Conservation (phyloP, 2,329 filamentous ascomycete species). For the Paecilomyces sp. region DNA sequence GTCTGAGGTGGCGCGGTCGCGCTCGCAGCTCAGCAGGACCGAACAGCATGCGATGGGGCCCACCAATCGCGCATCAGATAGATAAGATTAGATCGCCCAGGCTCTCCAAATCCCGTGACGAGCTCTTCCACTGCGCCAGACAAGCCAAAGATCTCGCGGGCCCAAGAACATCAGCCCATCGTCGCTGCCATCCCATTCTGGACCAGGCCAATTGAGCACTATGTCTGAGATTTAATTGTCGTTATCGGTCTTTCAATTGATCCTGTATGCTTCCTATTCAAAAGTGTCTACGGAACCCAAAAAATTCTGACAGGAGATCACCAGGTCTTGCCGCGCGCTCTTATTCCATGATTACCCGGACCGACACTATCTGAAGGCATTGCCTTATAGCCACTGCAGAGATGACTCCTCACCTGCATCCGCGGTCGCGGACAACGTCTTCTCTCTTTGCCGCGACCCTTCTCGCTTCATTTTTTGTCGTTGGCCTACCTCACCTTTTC, state of each 20-base stretch:
- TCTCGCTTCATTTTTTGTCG: constrained; percentile 82
- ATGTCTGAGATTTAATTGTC: constrained; percentile 2
- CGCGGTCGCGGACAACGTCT: constrained; percentile 84
- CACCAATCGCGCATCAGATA: constrained; percentile 20
- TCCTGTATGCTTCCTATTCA: not conserved
- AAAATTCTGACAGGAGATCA: not conserved
- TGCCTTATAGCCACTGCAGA: constrained; percentile 14
- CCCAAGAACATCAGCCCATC: constrained; percentile 2
- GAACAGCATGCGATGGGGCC: not conserved
- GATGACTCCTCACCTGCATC: constrained; percentile 84
- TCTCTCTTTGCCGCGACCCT: constrained; percentile 94
- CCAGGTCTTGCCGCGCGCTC: not conserved
- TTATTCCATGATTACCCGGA: not conserved
- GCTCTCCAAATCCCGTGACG: constrained; percentile 13
- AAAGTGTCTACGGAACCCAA: not conserved
- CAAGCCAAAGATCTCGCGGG: not conserved
- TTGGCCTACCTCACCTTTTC: constrained; percentile 80
- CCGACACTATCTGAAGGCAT: not conserved
- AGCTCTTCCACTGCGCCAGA: constrained; percentile 2
- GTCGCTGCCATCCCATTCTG: not conserved
- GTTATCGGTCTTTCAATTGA: constrained; percentile 1
- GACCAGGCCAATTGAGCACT: constrained; percentile 3
- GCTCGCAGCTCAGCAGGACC: not conserved
- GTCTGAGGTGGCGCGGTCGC: constrained; percentile 5
- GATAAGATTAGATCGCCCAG: constrained; percentile 37